A percentile compares a stretch with the other conserved stretches of the same genome.
phyloP scores from a whole-genome alignment of 1,139 yeast species.

The Debaryomyces singareniensis region DNA sequence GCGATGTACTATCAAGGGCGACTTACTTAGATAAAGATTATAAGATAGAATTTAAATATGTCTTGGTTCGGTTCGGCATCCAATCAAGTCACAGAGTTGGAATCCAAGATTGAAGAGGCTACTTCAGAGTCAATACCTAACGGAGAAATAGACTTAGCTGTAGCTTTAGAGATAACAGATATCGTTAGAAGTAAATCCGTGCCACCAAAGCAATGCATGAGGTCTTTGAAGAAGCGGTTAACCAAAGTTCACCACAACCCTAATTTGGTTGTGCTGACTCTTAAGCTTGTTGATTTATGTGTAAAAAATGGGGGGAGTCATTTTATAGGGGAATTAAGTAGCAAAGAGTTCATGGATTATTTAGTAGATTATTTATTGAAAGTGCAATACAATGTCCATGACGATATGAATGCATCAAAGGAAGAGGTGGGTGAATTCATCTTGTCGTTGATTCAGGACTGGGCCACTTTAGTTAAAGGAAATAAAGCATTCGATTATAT shows the following conservation, averaged over 20 bases:
- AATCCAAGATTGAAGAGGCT: constrained; percentile 64
- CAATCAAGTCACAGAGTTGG: constrained; percentile 45
- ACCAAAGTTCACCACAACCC: constrained; percentile 60
- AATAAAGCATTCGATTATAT: constrained; percentile 66
- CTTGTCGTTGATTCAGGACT: constrained; percentile 62
- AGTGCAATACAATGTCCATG: constrained; percentile 28
- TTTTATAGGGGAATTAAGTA: constrained; percentile 70
- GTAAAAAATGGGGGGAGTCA: constrained; percentile 91
- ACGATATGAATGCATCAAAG: constrained; percentile 39
- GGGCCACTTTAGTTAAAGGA: constrained; percentile 70
- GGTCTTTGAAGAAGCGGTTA: constrained; percentile 70
- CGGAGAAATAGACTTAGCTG: constrained; percentile 79
- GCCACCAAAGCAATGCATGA: constrained; percentile 81
- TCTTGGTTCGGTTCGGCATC: constrained; percentile 57
- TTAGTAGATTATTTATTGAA: constrained; percentile 40
- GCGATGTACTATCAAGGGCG: no score
- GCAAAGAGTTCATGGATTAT: constrained; percentile 83
- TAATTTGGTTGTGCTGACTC: constrained; percentile 65
- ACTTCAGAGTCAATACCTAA: constrained; percentile 87
- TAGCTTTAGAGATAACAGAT: constrained; percentile 85
- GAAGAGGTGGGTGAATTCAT: constrained; percentile 54
- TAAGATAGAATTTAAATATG: constrained; percentile 28
- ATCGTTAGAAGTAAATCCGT: constrained; percentile 76
- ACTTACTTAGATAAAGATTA: neutral
- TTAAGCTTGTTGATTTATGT: constrained; percentile 78